These are phyloP conservation scores for Dysphania ambrosioides DNA, from an alignment of 148 eudicot species.

Conservation along the genomic window DNA sequence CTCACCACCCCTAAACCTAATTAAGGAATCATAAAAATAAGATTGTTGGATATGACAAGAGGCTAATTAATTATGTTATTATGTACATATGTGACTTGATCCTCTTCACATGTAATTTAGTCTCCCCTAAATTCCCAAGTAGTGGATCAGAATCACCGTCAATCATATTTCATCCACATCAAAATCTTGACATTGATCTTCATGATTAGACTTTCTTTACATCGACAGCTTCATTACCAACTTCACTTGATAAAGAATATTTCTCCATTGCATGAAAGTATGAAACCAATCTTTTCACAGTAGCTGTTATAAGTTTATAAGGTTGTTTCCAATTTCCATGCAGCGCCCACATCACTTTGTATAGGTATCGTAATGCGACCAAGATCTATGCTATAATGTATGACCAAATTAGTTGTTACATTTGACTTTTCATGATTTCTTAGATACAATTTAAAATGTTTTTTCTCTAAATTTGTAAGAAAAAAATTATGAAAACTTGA, in stretches of 20 bases:
- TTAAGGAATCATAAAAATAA: background rate
- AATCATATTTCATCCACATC: background rate
- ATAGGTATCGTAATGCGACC: background rate
- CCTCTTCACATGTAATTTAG: slow-evolving; percentile 6
- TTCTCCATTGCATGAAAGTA: background rate
- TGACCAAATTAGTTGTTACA: no score
- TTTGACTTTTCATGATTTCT: no score
- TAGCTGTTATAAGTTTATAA: background rate
- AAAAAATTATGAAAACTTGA: no score
- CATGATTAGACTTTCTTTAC: slow-evolving; percentile 4
- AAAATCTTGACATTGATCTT: slow-evolving; percentile 11
- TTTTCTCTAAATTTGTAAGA: no score
- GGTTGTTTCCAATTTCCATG: background rate
- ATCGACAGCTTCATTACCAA: slow-evolving; percentile 2
- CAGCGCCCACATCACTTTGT: background rate
- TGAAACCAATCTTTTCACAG: background rate
- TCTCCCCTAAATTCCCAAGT: background rate
- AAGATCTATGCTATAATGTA: no score
- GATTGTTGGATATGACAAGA: background rate
- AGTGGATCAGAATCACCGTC: background rate
- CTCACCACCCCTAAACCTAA: background rate
- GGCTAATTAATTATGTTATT: no score
- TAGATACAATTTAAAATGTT: no score
- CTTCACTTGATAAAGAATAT: background rate
- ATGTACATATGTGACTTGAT: background rate